These are phyloP conservation scores for Earliella scabrosa DNA, from an alignment of 1,284 basidiomycete genomes.

Conservation along the genomic window DNA sequence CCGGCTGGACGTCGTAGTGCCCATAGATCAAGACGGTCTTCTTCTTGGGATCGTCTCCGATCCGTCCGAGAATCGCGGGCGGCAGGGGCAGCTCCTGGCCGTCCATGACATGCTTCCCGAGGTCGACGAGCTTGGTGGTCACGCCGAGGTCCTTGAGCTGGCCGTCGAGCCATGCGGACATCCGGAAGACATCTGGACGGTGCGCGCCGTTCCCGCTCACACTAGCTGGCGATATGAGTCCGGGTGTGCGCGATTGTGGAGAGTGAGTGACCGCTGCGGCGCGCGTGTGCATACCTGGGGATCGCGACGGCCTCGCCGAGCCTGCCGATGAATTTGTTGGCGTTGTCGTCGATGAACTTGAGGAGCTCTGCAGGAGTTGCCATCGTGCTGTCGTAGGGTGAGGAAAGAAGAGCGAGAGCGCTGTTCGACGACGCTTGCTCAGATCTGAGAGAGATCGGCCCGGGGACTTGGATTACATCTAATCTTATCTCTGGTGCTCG, in stretches of 20 bases:
- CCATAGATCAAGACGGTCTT: conserved; percentile 94
- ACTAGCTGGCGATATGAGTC: conserved; percentile 30
- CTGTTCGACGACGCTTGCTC: too few relatives aligned
- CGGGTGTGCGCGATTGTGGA: conserved; percentile 32
- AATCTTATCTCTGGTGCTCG: too few relatives aligned
- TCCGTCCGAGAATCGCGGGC: conserved; percentile 84
- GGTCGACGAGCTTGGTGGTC: conserved; percentile 70
- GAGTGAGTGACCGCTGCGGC: not conserved
- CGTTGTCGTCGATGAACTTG: conserved; percentile 72
- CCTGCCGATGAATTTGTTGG: conserved; percentile 76
- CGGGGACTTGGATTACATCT: too few relatives aligned
- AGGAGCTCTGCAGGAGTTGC: conserved; percentile 52
- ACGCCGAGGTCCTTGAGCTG: conserved; percentile 79
- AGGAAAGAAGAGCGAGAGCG: too few relatives aligned
- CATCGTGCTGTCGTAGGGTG: too few relatives aligned
- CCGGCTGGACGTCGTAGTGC: conserved; percentile 88
- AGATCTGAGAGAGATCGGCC: too few relatives aligned
- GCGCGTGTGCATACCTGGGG: conserved; percentile 61
- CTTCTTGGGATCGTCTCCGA: conserved; percentile 86
- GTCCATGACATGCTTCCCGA: conserved; percentile 86
- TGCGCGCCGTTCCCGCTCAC: conserved; percentile 70
- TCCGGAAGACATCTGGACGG: conserved; percentile 78
- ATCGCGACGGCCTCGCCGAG: conserved; percentile 88
- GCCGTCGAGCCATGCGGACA: conserved; percentile 80
- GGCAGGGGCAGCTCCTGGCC: conserved; percentile 83